Conservation (phyloP, 352 stramenopile genomes). For the Globisporangium yorkense region DNA sequence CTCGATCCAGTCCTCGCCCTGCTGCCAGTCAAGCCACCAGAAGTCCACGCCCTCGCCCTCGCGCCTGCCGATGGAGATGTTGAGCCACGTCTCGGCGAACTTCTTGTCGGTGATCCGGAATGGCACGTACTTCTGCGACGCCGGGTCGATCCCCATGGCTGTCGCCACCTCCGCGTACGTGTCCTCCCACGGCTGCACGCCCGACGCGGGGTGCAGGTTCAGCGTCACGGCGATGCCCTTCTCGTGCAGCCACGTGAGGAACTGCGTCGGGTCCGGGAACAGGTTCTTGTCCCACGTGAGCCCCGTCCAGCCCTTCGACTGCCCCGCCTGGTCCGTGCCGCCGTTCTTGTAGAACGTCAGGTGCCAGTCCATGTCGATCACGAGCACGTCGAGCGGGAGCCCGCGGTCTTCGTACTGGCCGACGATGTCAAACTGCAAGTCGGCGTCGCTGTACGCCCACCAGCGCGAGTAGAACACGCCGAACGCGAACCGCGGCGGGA, state of each 20-base stretch:
- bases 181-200: constrained; percentile 35
- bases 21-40: constrained; percentile 65
- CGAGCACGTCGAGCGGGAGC: constrained; percentile 43
- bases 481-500: constrained; percentile 27
- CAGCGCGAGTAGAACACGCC: constrained; percentile 49
- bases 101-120: constrained; percentile 30
- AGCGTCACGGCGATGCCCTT: constrained; percentile 26
- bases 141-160: constrained; percentile 28
- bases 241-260: constrained; percentile 24
- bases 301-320: constrained; percentile 36
- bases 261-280: constrained; percentile 33
- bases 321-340: constrained; percentile 18
- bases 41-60: constrained; percentile 36
- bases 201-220: constrained; percentile 49
- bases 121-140: constrained; percentile 23
- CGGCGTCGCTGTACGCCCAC: constrained; percentile 35
- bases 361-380: constrained; percentile 67
- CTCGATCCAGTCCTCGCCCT: constrained; percentile 37
- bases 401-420: constrained; percentile 21
- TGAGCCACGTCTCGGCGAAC: constrained; percentile 24
- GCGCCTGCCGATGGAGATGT: constrained; percentile 16
- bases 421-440: constrained; percentile 27
- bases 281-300: constrained; percentile 43
- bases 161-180: constrained; percentile 22
- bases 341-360: constrained; percentile 37